Evolutionary conservation across 768 basidiomycete species (phyloP), one percentile per base, ranked within the genome.

Genomic region (Leccinum boreale): DNA sequence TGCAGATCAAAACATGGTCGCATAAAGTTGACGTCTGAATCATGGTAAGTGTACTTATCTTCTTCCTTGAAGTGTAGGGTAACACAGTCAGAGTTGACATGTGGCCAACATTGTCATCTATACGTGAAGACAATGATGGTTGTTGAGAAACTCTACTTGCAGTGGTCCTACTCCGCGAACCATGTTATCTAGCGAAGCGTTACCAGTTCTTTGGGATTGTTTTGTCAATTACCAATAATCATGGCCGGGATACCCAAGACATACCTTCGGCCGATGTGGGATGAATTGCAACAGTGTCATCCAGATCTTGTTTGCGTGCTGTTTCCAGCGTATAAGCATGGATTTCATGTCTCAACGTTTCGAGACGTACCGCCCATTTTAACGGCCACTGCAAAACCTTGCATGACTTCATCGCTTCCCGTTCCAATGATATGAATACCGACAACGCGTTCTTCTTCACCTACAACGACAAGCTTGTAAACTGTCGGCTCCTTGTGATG

Each of bases 361-460:
- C 7, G 9, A 33, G 10, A 73, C 79, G 11, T 65, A 82, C 79
- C 82, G 21, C 90, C 90, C 96, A 98, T 96, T 79, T 98, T 98
- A 65, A 99, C 79, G 12, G 97, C 97, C n/a, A 98, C 93, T 2
- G 78, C 92, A 73, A 97, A 98, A 61, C 96, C 96, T 80, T 99
- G 97, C 75, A 95, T 75, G 64, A 90, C 84, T 75, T 99, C 97
- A 70, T 99, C 97, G 66, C 89, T 90, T 45, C 97, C 97, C 60
- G 80, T 68, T 7, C 97, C 97, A 57, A 98, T 85, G 62, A 98
- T 85, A 74, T 98, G 97, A 47, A 98, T 76, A 11, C 97, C 97
- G n/a, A 98, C 93, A 42, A 99, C 89, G 66, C 89, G 90, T 73
- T 98, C 94, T 66, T 98, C 94, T 14, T 85, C 84, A 2, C 95